Conservation (phyloP, 2,329 filamentous ascomycete genomes). For the Boeremia lycopersici region DNA sequence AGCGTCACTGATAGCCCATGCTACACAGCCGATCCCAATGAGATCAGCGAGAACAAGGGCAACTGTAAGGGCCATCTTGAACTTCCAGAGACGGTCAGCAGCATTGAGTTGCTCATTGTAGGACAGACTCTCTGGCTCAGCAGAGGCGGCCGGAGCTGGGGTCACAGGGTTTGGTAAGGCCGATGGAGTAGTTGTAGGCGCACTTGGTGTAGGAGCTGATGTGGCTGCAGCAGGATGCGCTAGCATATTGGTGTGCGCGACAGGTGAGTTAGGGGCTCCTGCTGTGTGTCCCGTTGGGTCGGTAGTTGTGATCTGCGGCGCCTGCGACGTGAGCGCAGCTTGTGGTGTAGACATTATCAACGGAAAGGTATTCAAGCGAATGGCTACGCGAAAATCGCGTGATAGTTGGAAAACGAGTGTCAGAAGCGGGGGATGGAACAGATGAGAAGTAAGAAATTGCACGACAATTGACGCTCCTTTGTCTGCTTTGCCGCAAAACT, state of each 20-base stretch:
- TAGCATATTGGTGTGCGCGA: neutral
- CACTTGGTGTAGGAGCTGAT: neutral
- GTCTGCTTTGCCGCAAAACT: conserved; percentile 2
- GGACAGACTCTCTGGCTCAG: conserved; percentile 9
- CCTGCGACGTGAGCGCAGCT: neutral
- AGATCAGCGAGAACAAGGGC: conserved; percentile 32
- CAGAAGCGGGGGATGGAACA: neutral
- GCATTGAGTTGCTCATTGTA: conserved; percentile 35
- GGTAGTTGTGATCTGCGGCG: conserved; percentile 12
- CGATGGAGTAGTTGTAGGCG: neutral
- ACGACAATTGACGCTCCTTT: conserved; percentile 9
- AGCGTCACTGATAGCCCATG: conserved; percentile 23
- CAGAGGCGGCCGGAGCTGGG: conserved; percentile 3
- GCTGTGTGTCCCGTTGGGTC: conserved; percentile 9
- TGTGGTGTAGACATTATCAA: conserved; percentile 16
- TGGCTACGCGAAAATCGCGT: conserved; percentile 13
- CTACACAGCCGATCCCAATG: conserved; percentile 42
- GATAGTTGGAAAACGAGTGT: conserved; percentile 1
- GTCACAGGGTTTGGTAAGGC: neutral
- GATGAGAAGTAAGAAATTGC: conserved; percentile 2
- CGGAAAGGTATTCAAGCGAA: conserved; percentile 6
- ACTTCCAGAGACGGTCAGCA: conserved; percentile 39
- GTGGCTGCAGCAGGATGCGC: neutral
- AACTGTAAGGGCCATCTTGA: conserved; percentile 35
- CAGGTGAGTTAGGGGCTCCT: neutral